Conservation (phyloP, 208 protist genomes). For the Strigomonas oncopelti region DNA sequence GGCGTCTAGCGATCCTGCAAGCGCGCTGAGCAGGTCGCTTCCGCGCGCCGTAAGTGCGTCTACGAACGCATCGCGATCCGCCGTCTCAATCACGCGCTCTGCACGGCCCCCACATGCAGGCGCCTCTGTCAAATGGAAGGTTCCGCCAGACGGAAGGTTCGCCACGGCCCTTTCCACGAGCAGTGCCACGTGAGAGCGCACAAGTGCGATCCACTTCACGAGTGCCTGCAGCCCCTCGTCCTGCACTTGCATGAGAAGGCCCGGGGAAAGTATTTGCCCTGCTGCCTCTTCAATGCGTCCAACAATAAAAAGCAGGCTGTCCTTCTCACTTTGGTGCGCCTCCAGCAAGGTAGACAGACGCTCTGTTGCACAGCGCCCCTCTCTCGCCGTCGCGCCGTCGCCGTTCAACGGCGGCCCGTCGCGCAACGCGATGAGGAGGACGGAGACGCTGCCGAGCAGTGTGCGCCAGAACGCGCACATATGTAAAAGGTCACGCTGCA, state of each 20-base stretch:
- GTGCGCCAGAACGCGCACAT: slow-evolving; percentile 28
- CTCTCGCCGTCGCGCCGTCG: slow-evolving; percentile 34
- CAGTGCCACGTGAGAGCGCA: slow-evolving; percentile 52
- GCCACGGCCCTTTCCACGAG: slow-evolving; percentile 56
- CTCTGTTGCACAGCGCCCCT: slow-evolving; percentile 50
- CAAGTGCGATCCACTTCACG: slow-evolving; percentile 24
- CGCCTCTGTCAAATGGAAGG: slow-evolving; percentile 15
- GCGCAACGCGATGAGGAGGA: slow-evolving; percentile 52
- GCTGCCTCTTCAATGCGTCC: slow-evolving; percentile 34
- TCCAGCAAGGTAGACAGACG: slow-evolving; percentile 52
- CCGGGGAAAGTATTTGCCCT: not conserved
- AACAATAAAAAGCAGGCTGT: slow-evolving; percentile 30
- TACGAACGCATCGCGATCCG: slow-evolving; percentile 34
- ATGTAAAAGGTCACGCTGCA: slow-evolving; percentile 14
- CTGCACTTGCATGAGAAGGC: slow-evolving; percentile 13
- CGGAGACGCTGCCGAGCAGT: slow-evolving; percentile 48
- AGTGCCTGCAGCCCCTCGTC: slow-evolving; percentile 24
- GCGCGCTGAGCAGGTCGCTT: not conserved
- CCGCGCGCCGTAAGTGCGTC: slow-evolving; percentile 26
- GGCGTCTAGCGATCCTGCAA: not conserved
- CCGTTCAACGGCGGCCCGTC: slow-evolving; percentile 35
- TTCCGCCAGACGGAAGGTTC: slow-evolving; percentile 18
- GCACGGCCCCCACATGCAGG: not conserved
- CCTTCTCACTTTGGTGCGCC: slow-evolving; percentile 37
- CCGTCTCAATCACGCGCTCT: not conserved